Evolutionary conservation across 2,329 filamentous ascomycete species (phyloP).

Genomic region (Akanthomyces uredinophilus): DNA sequence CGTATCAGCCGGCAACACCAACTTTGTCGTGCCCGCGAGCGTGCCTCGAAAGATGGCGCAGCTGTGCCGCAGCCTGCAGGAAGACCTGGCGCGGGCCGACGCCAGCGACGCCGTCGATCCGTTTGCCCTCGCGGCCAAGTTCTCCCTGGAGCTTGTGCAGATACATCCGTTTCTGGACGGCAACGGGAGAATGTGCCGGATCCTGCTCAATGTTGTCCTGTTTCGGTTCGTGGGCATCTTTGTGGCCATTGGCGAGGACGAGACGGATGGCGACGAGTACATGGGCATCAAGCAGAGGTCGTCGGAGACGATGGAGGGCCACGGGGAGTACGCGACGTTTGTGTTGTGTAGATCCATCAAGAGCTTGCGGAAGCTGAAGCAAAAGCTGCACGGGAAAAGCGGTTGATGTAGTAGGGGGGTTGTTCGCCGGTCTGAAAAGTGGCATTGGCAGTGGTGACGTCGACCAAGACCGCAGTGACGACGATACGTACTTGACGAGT

Average conservation of each 20-base stretch:
- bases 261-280: background rate
- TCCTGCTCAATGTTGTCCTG: slow-evolving; percentile 34
- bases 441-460: no score
- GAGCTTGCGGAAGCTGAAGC: slow-evolving; percentile 19
- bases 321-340: slow-evolving; percentile 25
- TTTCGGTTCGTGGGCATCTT: slow-evolving; percentile 25
- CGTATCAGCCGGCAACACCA: slow-evolving; percentile 23
- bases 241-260: slow-evolving; percentile 19
- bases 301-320: slow-evolving; percentile 20
- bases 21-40: slow-evolving; percentile 22
- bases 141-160: slow-evolving; percentile 26
- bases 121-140: slow-evolving; percentile 26
- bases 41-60: slow-evolving; percentile 24
- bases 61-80: slow-evolving; percentile 21
- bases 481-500: no score
- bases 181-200: slow-evolving; percentile 32
- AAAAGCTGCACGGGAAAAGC: slow-evolving; percentile 18
- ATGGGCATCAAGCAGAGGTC: slow-evolving; percentile 22
- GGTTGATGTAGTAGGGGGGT: no score
- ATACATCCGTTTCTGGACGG: slow-evolving; percentile 37
- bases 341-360: slow-evolving; percentile 17
- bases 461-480: no score
- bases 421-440: no score
- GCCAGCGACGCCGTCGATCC: slow-evolving; percentile 21
- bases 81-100: slow-evolving; percentile 9